Evolutionary conservation across 1,284 basidiomycete species (phyloP), one percentile per base, ranked within the genome.

Genomic region (Irpex sp.): DNA sequence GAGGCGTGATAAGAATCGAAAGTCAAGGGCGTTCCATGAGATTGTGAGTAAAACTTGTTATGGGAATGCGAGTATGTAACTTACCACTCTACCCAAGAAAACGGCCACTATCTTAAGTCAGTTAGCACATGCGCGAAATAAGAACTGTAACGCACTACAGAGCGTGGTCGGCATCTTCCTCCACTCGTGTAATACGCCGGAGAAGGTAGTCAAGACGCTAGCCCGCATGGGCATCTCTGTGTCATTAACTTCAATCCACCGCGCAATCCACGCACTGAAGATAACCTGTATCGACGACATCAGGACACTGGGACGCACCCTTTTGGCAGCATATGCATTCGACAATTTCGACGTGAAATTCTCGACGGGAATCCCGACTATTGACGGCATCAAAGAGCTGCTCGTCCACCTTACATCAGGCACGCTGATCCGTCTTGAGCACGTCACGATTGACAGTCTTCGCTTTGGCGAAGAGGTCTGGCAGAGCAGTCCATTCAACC

Each of bases 331-430:
- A 3, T 69, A 68, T 55, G 72, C 69, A 11, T 77, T 74, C 48
- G 72, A 78, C 64, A 78, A 77, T 58, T 70, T 76, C 56, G 75
- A 77, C 38, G 48, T 74, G 2, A 64, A 71, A 19, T 49, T 75
- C 5, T 68, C 73, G 15, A 47, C 36, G 0, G 55, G 58, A 0
- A 58, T 70, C 9, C 71, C 72, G 2, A 75, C 72, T 0, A 57
- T 72, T 1, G 71, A 75, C n/a, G 67, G 69, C 40, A 40, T 65
- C 4, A 19, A 19, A 0, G 64, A 62, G 0, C 64, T 65, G 0
- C 65, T 62, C 5, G 26, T 64, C 19, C 74, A 76, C 63, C 38
- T 74, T 0, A 75, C 75, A 19, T 73, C 73, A 0, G 74, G 68
- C 1, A 31, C 74, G 0, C 58, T 77, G 36, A 61, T 60, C 13